Base-by-base conservation (phyloP, 106 monocot genomes). In the Chionographis japonica region DNA sequence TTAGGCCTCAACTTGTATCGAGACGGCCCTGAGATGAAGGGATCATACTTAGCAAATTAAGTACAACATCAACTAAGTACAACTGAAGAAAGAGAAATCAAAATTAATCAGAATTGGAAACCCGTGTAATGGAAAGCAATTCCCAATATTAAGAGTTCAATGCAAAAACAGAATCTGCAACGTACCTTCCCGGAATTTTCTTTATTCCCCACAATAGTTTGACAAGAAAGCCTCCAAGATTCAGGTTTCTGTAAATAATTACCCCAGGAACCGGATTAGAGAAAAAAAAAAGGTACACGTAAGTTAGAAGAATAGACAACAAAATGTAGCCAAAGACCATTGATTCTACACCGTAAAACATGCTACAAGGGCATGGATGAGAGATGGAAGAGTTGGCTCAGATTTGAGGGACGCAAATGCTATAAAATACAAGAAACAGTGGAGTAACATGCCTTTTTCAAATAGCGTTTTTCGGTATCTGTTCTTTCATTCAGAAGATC, bases 161-260 rank as follows among this genome's bases (percentile, higher is more conserved):
- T 27, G 2, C 10, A 46, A 37, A 16, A 69, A 8, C 19, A n/a
- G 20, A 8, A 2, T 46, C 20, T 16, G 12, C 41, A 41, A 37
- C 53, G 56, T 80, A 88, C 95, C 91, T 91, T 91, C 57, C 95
- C 95, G 41, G 84, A 67, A 68, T 91, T 95, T 63, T 88, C 88
- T 68, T 91, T 88, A 59, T 91, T 86, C 50, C 95, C 95, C 3
- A 95, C 88, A 59, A 95, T 88, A 16, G 88, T 95, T 72, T 95
- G 95, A 72, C 95, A 91, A 50, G 95, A 88, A 57, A 95, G 91
- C 71, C 95, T 88, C 91, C 95, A 95, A 50, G 91, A 84, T 39
- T 81, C 95, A 4, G 91, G 95, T 64, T 95, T 95, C 95, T 95
- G 77, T 36, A 63, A 59, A 35, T 68, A 27, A 53, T 54, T 15